A percentile compares a stretch with the other conserved stretches of the same genome.
Conservation (phyloP, 306 rosid genomes). For the Benincasa hispida region DNA sequence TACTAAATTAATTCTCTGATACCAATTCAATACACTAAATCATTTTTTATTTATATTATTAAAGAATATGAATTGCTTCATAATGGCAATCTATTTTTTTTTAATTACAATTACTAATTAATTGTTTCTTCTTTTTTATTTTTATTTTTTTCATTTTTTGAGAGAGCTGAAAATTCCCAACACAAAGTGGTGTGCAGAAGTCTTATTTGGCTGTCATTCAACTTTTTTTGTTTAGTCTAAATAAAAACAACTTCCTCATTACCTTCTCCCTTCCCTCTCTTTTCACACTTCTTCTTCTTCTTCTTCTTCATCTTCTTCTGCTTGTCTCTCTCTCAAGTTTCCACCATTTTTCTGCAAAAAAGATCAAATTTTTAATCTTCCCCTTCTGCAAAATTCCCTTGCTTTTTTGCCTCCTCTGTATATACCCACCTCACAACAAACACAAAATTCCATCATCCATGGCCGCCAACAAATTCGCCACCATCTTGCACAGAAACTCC, state of each 20-base stretch:
- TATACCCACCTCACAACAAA: conserved; percentile 18
- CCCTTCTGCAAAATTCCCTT: conserved; percentile 1
- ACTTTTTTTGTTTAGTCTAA: conserved; percentile 19
- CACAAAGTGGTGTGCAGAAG: background rate
- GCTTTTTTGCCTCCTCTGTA: conserved; percentile 29
- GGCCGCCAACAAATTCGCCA: conserved; percentile 91
- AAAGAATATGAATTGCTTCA: no score
- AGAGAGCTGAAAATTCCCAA: conserved; percentile 6
- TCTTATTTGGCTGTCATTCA: conserved; percentile 25
- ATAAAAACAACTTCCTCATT: conserved; percentile 32
- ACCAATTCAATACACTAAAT: background rate
- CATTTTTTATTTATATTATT: no score
- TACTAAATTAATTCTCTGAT: background rate
- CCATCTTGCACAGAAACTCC: conserved; percentile 67
- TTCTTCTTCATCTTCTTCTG: conserved; percentile 12
- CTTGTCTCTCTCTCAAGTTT: conserved; percentile 4
- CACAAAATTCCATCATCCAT: conserved; percentile 37
- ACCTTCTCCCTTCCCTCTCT: conserved; percentile 6
- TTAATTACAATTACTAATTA: conserved; percentile 2
- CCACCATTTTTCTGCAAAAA: background rate
- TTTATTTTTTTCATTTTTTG: background rate
- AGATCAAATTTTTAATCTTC: conserved; percentile 3
- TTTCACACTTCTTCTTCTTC: conserved; percentile 9
- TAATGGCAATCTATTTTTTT: no score
- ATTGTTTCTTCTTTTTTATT: no score